A percentile compares a stretch with the other conserved stretches of the same genome.
Conservation (phyloP, 2,329 filamentous ascomycete species). For the Epichloe baconii region DNA sequence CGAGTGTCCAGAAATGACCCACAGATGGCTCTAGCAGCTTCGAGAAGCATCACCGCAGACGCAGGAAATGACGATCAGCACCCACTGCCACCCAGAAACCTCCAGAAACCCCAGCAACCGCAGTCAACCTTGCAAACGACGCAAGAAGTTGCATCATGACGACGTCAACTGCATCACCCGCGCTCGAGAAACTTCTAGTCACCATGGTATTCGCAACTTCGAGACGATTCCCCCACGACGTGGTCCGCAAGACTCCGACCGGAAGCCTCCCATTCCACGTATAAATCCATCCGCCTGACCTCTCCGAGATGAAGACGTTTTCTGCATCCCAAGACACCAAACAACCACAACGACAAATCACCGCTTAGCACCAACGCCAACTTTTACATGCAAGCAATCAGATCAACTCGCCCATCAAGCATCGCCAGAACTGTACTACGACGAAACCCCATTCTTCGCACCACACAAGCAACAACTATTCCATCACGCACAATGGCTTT, state of each 20-base stretch:
- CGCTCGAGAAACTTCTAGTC: background rate
- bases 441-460: constrained; percentile 12
- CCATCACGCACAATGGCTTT: constrained; percentile 40
- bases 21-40: background rate
- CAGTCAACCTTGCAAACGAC: background rate
- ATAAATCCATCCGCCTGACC: background rate
- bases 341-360: background rate
- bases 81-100: no score
- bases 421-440: constrained; percentile 13
- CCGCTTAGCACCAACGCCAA: background rate
- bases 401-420: constrained; percentile 12
- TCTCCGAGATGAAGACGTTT: no score
- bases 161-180: background rate
- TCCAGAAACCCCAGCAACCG: background rate
- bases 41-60: background rate
- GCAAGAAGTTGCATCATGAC: background rate
- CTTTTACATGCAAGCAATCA: constrained; percentile 13
- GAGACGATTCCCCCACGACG: background rate
- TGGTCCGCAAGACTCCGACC: background rate
- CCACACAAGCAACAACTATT: constrained; percentile 2
- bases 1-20: background rate
- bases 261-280: background rate
- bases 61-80: background rate
- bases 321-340: background rate
- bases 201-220: background rate